Evolutionary conservation across 2,329 filamentous ascomycete species (phyloP).

Genomic region (Trichoderma koningiopsis): DNA sequence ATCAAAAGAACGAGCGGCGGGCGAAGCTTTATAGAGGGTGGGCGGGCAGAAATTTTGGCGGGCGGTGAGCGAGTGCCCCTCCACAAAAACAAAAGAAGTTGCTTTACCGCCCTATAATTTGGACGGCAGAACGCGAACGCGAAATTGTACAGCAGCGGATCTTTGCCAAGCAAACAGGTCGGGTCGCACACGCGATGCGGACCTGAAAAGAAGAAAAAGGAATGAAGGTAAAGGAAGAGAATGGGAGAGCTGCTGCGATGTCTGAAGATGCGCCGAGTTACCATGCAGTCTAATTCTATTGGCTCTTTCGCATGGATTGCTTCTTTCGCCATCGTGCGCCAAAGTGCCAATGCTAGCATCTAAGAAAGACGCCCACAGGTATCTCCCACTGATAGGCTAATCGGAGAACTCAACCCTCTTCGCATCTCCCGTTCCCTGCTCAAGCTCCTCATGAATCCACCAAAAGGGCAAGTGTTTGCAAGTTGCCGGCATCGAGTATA

Average conservation of each 20-base stretch:
- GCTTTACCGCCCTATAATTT: constrained; percentile 24
- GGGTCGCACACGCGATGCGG: too few relatives aligned
- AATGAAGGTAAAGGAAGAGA: neutral
- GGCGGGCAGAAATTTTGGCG: neutral
- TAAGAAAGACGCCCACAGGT: neutral
- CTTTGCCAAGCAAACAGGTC: neutral
- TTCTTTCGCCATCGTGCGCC: neutral
- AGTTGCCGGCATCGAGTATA: neutral
- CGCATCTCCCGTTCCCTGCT: neutral
- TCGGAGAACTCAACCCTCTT: neutral
- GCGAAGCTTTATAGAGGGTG: constrained; percentile 37
- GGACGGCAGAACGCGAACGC: constrained; percentile 21
- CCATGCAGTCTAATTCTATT: neutral
- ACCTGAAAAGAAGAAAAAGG: neutral
- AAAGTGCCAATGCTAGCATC: too few relatives aligned
- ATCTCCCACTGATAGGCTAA: neutral
- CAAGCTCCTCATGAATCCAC: neutral
- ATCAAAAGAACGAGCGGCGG: constrained; percentile 36
- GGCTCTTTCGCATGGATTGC: neutral
- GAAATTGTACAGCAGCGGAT: neutral
- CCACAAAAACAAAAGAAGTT: neutral
- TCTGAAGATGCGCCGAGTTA: neutral
- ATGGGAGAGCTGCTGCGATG: neutral
- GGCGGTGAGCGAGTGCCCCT: constrained; percentile 18
- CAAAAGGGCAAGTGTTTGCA: neutral